phyloP scores from a whole-genome alignment of 768 basidiomycete species.

The Paxillus involutus region DNA sequence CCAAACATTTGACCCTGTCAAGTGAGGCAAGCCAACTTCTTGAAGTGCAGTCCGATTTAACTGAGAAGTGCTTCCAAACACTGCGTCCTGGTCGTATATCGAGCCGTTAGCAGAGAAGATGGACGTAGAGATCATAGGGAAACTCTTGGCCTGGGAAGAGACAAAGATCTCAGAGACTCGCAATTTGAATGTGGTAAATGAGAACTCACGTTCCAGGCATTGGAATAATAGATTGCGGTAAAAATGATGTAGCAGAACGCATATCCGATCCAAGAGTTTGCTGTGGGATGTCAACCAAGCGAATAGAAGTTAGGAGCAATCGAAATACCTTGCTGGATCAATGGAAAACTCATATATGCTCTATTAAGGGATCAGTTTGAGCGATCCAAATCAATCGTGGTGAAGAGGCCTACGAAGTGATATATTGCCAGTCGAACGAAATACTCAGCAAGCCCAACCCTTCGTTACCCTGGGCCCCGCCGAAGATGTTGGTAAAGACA shows the following conservation, averaged over 20 bases:
- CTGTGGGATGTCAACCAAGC: slow-evolving; percentile 24
- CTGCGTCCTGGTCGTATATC: slow-evolving; percentile 50
- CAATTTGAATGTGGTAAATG: not conserved
- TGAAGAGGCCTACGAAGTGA: slow-evolving; percentile 14
- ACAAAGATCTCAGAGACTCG: slow-evolving; percentile 21
- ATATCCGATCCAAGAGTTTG: slow-evolving; percentile 58
- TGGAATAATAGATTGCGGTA: slow-evolving; percentile 60
- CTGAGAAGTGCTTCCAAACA: slow-evolving; percentile 50
- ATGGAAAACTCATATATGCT: slow-evolving; percentile 49
- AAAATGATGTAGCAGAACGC: slow-evolving; percentile 52
- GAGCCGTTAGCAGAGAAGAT: slow-evolving; percentile 57
- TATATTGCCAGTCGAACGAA: slow-evolving; percentile 55
- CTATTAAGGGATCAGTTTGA: not conserved
- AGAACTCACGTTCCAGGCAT: slow-evolving; percentile 54
- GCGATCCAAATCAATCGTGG: too few relatives aligned
- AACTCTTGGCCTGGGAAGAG: slow-evolving; percentile 42
- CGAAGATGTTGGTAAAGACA: slow-evolving; percentile 49
- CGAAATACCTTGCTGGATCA: slow-evolving; percentile 51
- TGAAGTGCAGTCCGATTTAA: slow-evolving; percentile 56
- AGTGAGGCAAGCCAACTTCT: slow-evolving; percentile 46
- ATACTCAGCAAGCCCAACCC: slow-evolving; percentile 61
- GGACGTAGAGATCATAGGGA: slow-evolving; percentile 61
- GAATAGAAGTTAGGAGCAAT: not conserved
- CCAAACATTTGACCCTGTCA: slow-evolving; percentile 58
- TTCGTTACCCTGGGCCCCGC: slow-evolving; percentile 66